A percentile compares a stretch with the other conserved stretches of the same genome.
Evolutionary conservation across 179 eudicot species (phyloP).

Genomic region (Spinacia oleracea): DNA sequence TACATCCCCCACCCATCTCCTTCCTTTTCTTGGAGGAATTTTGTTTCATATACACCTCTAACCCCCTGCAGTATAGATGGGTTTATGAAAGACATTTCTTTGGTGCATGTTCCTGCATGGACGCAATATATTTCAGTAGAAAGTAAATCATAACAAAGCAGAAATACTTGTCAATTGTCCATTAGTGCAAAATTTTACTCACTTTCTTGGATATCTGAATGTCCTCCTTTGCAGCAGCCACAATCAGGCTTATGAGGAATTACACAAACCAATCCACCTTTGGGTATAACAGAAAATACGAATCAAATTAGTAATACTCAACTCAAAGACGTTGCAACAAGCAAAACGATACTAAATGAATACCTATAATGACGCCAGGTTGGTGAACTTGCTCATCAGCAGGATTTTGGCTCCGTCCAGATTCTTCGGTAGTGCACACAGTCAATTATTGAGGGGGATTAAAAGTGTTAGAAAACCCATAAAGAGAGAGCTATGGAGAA

Average conservation of each 20-base stretch:
- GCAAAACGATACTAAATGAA: no score
- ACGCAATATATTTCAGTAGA: background rate
- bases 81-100: background rate
- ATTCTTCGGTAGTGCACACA: background rate
- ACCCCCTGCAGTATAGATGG: background rate
- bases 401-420: background rate
- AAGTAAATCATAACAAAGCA: background rate
- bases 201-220: background rate
- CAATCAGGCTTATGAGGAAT: background rate
- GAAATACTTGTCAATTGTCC: no score
- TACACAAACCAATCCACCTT: background rate
- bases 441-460: background rate
- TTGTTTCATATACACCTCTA: slow-evolving; percentile 1
- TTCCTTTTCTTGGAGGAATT: background rate
- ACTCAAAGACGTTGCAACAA: background rate
- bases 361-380: background rate
- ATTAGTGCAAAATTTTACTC: no score
- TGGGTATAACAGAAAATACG: background rate
- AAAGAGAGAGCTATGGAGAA: background rate
- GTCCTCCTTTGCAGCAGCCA: background rate
- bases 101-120: background rate
- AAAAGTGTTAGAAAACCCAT: background rate
- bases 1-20: background rate
- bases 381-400: background rate
- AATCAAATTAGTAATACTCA: background rate